Evolutionary conservation across 2,329 filamentous ascomycete genomes (phyloP).

Genomic region (Mollisiaceae sp.): DNA sequence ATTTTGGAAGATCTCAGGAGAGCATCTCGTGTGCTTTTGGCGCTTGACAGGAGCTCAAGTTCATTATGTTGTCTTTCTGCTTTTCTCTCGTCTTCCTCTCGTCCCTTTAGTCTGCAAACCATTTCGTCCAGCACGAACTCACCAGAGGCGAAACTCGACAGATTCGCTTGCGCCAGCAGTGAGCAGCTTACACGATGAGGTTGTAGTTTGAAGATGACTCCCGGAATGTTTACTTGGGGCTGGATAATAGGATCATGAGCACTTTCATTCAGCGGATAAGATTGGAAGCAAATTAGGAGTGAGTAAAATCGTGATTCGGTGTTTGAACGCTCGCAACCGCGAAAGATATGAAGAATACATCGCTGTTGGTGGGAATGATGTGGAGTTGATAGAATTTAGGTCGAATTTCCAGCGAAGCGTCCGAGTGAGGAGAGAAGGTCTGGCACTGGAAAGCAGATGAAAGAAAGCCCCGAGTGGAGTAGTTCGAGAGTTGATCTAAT

Average conservation of each 20-base stretch:
- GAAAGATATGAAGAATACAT: slow-evolving; percentile 11
- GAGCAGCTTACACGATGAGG: neutral
- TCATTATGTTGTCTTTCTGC: neutral
- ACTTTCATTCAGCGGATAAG: slow-evolving; percentile 9
- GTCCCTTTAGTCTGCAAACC: neutral
- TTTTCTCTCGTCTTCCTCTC: neutral
- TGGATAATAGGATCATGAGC: slow-evolving; percentile 11
- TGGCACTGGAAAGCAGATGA: neutral
- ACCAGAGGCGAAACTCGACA: neutral
- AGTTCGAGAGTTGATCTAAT: neutral
- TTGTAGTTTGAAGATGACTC: slow-evolving; percentile 1
- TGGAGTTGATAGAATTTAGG: neutral
- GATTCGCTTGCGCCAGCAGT: neutral
- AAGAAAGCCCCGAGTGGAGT: neutral
- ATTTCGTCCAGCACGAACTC: neutral
- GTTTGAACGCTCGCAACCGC: slow-evolving; percentile 13
- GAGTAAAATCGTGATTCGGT: slow-evolving; percentile 13
- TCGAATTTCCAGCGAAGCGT: neutral
- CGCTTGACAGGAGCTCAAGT: neutral
- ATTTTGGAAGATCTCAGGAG: neutral
- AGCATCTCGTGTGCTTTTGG: neutral
- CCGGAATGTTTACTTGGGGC: slow-evolving; percentile 7
- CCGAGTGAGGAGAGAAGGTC: neutral
- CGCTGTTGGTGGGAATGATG: slow-evolving; percentile 11
- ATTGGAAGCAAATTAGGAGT: slow-evolving; percentile 5